These are phyloP conservation scores for Rhynchospora tenuis DNA, from an alignment of 176 grass and related monocot genomes.

Conservation along the genomic window DNA sequence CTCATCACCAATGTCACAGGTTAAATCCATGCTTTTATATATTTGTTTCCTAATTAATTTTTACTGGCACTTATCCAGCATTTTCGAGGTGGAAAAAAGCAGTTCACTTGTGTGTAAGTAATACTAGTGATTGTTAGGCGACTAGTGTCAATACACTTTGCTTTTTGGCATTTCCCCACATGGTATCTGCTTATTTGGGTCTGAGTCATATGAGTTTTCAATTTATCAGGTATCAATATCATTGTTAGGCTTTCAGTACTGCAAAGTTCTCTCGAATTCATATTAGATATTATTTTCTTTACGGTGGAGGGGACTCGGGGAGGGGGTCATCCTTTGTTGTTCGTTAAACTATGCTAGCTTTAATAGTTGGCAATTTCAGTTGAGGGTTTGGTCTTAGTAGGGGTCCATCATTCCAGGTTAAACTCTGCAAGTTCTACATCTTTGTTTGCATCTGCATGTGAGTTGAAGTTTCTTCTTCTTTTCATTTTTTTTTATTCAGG, in stretches of 20 bases:
- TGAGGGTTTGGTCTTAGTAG: too few relatives aligned
- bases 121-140: background rate
- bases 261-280: background rate
- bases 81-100: background rate
- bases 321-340: too few relatives aligned
- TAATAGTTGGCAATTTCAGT: too few relatives aligned
- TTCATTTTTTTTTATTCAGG: too few relatives aligned
- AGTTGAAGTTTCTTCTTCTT: background rate
- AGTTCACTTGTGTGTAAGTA: background rate
- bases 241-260: background rate
- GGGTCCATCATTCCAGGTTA: too few relatives aligned
- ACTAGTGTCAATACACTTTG: background rate
- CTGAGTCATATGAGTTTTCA: background rate
- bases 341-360: too few relatives aligned
- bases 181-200: background rate
- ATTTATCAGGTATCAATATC: background rate
- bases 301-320: background rate
- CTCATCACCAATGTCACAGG: conserved; percentile 95
- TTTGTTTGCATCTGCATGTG: background rate
- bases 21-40: conserved; percentile 23
- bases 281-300: too few relatives aligned
- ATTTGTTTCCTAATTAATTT: background rate
- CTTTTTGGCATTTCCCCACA: background rate
- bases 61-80: background rate
- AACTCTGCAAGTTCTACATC: too few relatives aligned